phyloP scores from a whole-genome alignment of 257 asterid species.

The Nyctanthes arbortristis region DNA sequence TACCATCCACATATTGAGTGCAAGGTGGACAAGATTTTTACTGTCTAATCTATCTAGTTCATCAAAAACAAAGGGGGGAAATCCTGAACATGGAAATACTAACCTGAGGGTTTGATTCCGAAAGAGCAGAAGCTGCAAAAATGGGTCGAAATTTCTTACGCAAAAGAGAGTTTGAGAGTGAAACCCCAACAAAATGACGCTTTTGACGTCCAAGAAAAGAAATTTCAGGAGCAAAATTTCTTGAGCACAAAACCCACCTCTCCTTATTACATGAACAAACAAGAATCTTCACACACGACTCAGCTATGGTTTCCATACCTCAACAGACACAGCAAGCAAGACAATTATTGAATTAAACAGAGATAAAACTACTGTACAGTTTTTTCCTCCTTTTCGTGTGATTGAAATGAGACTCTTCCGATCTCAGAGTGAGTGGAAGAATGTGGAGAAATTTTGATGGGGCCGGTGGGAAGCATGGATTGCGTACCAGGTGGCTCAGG shows the following conservation, averaged over 20 bases:
- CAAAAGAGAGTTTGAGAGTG: conserved; percentile 22
- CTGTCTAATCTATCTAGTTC: neutral
- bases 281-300: conserved; percentile 35
- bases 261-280: conserved; percentile 26
- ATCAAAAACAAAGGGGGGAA: neutral
- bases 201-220: too few species aligned
- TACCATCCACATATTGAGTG: too few species aligned
- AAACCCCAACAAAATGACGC: conserved; percentile 25
- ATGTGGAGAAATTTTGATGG: conserved; percentile 1
- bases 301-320: conserved; percentile 53
- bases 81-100: neutral
- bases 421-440: conserved; percentile 25
- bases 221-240: conserved; percentile 21
- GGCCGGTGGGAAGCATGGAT: conserved; percentile 24
- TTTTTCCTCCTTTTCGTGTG: neutral
- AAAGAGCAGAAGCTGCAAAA: conserved; percentile 34
- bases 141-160: conserved; percentile 31
- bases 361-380: too few species aligned
- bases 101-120: conserved; percentile 38
- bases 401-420: conserved; percentile 23
- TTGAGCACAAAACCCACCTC: conserved; percentile 16
- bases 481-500: conserved; percentile 25
- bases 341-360: too few species aligned
- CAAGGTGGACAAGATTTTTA: neutral
- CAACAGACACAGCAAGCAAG: neutral